Percentiles rank a stretch among this genome's conserved stretches.
Evolutionary conservation across 495 filamentous ascomycete species (phyloP).

Genomic region (Friedmanniomyces simplex): DNA sequence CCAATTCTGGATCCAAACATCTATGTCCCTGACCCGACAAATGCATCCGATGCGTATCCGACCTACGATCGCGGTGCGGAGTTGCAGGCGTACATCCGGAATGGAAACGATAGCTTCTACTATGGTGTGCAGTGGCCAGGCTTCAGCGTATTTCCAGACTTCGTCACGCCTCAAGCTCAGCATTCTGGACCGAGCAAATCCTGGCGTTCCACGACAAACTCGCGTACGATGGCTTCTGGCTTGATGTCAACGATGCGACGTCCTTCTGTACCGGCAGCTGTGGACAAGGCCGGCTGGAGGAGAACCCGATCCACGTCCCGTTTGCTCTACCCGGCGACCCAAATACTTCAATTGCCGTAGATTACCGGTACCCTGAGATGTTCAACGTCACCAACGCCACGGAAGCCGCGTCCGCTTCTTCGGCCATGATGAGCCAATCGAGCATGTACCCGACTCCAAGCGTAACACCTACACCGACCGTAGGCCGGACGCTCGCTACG

Average conservation of each 20-base stretch:
- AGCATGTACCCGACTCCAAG: slow-evolving; percentile 8
- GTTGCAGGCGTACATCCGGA: slow-evolving; percentile 10
- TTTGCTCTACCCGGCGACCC: slow-evolving; percentile 18
- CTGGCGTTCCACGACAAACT: slow-evolving; percentile 11
- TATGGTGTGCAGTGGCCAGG: slow-evolving; percentile 19
- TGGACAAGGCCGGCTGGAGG: slow-evolving; percentile 5
- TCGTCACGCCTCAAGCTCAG: slow-evolving; percentile 8
- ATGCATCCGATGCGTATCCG: slow-evolving; percentile 14
- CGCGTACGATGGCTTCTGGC: slow-evolving; percentile 19
- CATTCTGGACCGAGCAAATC: slow-evolving; percentile 19
- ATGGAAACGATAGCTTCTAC: slow-evolving; percentile 18
- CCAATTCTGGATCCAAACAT: slow-evolving; percentile 20
- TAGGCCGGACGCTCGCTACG: slow-evolving; percentile 13
- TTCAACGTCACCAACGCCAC: slow-evolving; percentile 21
- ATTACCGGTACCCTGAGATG: slow-evolving; percentile 16
- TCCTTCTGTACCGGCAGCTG: slow-evolving; percentile 20
- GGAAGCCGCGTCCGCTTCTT: slow-evolving; percentile 18
- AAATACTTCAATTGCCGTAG: slow-evolving; percentile 7
- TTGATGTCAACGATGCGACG: slow-evolving; percentile 17
- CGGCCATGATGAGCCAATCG: slow-evolving; percentile 12
- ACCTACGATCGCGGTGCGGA: slow-evolving; percentile 14
- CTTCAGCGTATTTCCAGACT: slow-evolving; percentile 17
- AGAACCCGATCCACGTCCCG: slow-evolving; percentile 18
- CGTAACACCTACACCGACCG: slow-evolving; percentile 10
- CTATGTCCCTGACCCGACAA: slow-evolving; percentile 14